A percentile compares a stretch with the other conserved stretches of the same genome.
These are phyloP conservation scores for Leccinellum albellum DNA, from an alignment of 768 basidiomycete species.

Conservation along the genomic window DNA sequence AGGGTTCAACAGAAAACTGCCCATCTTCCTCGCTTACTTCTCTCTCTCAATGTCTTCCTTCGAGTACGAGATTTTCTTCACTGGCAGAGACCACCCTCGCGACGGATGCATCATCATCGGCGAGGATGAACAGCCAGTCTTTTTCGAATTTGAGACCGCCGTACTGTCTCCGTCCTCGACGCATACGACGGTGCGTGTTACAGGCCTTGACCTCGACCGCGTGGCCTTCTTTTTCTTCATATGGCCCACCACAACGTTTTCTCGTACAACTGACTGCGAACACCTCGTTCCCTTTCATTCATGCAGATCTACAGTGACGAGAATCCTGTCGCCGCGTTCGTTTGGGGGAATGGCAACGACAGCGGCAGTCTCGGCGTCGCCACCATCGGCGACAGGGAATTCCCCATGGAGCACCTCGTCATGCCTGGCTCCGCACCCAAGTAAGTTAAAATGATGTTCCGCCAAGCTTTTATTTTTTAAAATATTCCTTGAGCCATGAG, in stretches of 20 bases:
- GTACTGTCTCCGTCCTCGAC: constrained; percentile 15
- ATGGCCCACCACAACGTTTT: not conserved
- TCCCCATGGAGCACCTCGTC: constrained; percentile 64
- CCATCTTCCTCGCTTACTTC: not conserved
- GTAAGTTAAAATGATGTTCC: constrained; percentile 30
- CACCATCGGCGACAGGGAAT: constrained; percentile 48
- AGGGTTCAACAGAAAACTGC: constrained; percentile 1
- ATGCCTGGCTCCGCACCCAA: constrained; percentile 46
- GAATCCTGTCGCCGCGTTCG: constrained; percentile 51
- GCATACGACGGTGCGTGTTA: constrained; percentile 26
- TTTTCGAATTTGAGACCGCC: constrained; percentile 64
- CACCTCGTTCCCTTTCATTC: not conserved
- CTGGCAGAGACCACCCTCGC: constrained; percentile 65
- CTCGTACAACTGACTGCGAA: not conserved
- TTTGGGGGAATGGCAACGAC: constrained; percentile 34
- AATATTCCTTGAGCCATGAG: constrained; percentile 6
- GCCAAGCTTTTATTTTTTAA: not conserved
- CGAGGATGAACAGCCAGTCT: constrained; percentile 54
- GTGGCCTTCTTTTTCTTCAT: not conserved
- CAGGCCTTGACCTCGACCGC: not conserved
- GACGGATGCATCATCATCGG: constrained; percentile 63
- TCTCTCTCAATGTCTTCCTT: constrained; percentile 29
- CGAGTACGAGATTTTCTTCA: constrained; percentile 62
- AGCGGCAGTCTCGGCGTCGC: constrained; percentile 36
- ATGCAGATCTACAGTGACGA: constrained; percentile 39